Evolutionary conservation across 805 yeast species (phyloP).

Genomic region (Wickerhamiella azymoides): DNA sequence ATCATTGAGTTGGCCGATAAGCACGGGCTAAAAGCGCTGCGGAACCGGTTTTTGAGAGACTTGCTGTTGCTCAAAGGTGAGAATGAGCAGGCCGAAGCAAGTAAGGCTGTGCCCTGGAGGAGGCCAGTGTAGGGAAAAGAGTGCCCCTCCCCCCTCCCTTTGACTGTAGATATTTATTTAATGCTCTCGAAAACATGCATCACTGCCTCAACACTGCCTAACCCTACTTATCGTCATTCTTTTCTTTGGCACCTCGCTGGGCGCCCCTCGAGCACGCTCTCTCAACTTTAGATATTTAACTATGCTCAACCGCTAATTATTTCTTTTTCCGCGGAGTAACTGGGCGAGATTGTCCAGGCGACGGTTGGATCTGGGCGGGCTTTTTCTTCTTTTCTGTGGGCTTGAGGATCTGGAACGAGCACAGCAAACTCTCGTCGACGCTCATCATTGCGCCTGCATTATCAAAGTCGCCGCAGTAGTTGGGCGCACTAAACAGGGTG

Average conservation of each 20-base stretch:
- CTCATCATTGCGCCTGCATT: slow-evolving; percentile 99
- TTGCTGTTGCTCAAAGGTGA: neutral
- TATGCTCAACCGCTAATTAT: slow-evolving; percentile 1
- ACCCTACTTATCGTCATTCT: too few species aligned
- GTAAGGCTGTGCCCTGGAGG: neutral
- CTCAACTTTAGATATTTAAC: neutral
- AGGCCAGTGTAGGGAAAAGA: neutral
- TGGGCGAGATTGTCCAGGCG: slow-evolving; percentile 30
- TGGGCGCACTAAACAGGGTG: slow-evolving; percentile 91
- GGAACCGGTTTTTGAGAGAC: neutral
- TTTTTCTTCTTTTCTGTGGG: slow-evolving; percentile 95
- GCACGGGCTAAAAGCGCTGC: slow-evolving; percentile 31
- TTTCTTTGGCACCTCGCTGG: too few species aligned
- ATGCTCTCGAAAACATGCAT: too few species aligned
- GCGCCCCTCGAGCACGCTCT: too few species aligned
- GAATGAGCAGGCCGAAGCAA: neutral
- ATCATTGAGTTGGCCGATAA: slow-evolving; percentile 42
- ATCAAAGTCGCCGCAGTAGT: slow-evolving; percentile 97
- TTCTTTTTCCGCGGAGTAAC: slow-evolving; percentile 42
- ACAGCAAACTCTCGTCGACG: slow-evolving; percentile 87
- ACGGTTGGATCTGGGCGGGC: slow-evolving; percentile 27
- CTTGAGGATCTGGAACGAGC: slow-evolving; percentile 84
- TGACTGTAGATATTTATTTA: too few species aligned
- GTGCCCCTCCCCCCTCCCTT: too few species aligned
- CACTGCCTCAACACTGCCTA: too few species aligned